phyloP scores from a whole-genome alignment of 176 grass and related monocot genomes.

The Musa schizocarpa region DNA sequence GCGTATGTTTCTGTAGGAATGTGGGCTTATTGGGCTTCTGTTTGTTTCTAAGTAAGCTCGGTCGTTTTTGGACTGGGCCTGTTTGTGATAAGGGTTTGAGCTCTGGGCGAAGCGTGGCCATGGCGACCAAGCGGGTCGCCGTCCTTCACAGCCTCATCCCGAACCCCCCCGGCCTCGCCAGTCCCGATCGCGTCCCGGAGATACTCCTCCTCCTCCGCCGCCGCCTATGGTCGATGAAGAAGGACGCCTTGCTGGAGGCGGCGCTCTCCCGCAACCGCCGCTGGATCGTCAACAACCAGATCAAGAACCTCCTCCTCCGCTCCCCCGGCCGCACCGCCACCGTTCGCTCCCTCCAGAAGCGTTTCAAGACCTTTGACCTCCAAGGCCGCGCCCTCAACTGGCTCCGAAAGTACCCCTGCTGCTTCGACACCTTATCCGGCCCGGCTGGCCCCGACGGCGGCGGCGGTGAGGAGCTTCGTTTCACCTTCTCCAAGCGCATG shows the following conservation, averaged over 20 bases:
- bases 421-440: constrained; percentile 46
- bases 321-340: constrained; percentile 50
- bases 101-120: neutral
- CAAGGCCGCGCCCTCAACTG: constrained; percentile 78
- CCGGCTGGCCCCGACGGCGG: constrained; percentile 3
- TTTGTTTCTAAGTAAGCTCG: too few relatives aligned
- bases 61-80: too few relatives aligned
- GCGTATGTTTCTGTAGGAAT: too few relatives aligned
- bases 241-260: constrained; percentile 60
- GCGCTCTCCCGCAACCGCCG: constrained; percentile 71
- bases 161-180: neutral
- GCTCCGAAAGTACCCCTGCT: constrained; percentile 88
- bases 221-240: constrained; percentile 66
- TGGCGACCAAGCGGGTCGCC: neutral
- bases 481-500: constrained; percentile 86
- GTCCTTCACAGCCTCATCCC: neutral
- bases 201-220: constrained; percentile 13
- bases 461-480: constrained; percentile 29
- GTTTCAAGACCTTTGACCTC: constrained; percentile 71
- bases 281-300: constrained; percentile 93
- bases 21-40: too few relatives aligned
- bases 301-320: constrained; percentile 75
- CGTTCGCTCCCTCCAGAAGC: constrained; percentile 68
- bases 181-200: neutral
- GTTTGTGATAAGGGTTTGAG: neutral